Base-by-base conservation (phyloP, 805 yeast species). In the Tetrapisispora iriomotensis region DNA sequence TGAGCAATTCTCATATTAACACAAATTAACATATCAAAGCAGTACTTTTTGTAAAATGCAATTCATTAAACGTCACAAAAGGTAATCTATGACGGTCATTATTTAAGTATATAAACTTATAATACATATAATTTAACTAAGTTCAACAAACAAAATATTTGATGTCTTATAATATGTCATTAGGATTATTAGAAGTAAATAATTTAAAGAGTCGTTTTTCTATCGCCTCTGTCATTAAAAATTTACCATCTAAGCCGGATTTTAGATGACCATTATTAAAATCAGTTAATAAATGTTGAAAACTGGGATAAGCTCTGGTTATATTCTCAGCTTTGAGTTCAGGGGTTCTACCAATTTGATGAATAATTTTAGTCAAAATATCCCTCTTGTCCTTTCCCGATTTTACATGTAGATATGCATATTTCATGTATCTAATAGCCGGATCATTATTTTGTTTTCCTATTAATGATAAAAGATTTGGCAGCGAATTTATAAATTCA, bases 341-440 rank as follows among this genome's bases (percentile, higher is more conserved):
- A 2, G 82, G 77, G 69, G 81, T 68, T 45, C 68, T 62, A 39
- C 74, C 75, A 45, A 82, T 68, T 41, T 79, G 79, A 37, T 70
- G 66, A 21, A 81, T 45, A 39, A 77, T 67, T 45, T 71, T 71
- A 4, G 66, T 45, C 47, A 67, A 71, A 0, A 77, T 68, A 31
- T 72, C 73, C 19, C 59, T 57, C 3, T 62, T 48, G 47, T 69
- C 71, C 10, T 63, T 58, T 0, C 82, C 82, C 6, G 82, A 75
- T 49, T 65, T 70, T 9, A 78, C 61, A 4, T 79, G 78, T 8
- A 81, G 56, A 45, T 74, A 75, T 1, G 80, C 69, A 39, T 75
- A 65, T 28, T 71, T 71, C 41, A 67, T 64, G 51, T 75, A 72
- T 45, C 85, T 58, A 43, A 75, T 70, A 27, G 60, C 58, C 18